Base-by-base conservation (phyloP, 371 early-diverging fungal species). In the Mortierella sp. region DNA sequence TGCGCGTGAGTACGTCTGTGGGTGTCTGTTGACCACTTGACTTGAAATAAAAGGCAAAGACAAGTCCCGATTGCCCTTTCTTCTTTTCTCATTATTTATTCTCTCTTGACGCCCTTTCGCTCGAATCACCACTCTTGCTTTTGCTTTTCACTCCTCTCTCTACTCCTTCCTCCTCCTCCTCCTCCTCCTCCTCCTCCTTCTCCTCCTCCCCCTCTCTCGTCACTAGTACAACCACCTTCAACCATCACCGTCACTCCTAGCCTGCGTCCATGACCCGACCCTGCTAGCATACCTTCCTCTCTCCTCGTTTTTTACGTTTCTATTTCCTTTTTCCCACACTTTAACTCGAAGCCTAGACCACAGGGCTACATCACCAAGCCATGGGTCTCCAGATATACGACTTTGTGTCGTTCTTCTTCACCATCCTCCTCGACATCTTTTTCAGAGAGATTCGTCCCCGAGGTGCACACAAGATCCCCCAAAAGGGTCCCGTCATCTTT, bases 401-500 rank as follows among this genome's bases (percentile, higher is more conserved):
- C 89, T 50, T 91, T 31, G 88, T 90, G 47, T 81, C 89, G 26
- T 90, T 88, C 82, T 84, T 95, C 75, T 94, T 95, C 81, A 89
- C 89, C 70, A 82, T 91, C 34, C 89, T 95, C 47, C 89, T 97
- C 47, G 92, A 94, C 70, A 90, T 97, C 82, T 98, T 98, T 86
- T 97, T 98, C 87, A 91, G 97, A 24, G 98, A 98, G 86, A 94
- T 99, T 71, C 93, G 93, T 76, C 91, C 93, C 10, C 93, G 97
- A 48, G 98, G 97, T 74, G 87, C 93, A 47, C 97, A 98, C 87
- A 90, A 93, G 79, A 94, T 99, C 48, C 99, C 99, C 9, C 78
- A 82, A 65, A 88, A 91, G n/a, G 98, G 97, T 0, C 98, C 98
- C 4, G 95, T 98, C 68, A 96, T 99, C 72, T 99, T 99, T 88